phyloP scores from a whole-genome alignment of 495 filamentous ascomycete genomes.

The Parathielavia appendiculata region DNA sequence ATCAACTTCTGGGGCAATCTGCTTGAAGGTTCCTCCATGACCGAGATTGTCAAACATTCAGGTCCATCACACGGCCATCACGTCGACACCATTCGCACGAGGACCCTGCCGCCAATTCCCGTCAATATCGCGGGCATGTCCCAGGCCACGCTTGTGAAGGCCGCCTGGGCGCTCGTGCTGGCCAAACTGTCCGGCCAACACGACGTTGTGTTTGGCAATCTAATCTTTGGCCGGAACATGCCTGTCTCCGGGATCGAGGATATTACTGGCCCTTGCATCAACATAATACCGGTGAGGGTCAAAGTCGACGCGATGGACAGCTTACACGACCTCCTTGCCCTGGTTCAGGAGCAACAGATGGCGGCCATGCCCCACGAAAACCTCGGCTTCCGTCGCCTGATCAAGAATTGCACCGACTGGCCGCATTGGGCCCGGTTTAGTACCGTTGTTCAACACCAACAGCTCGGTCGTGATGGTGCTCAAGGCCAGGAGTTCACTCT shows the following conservation, averaged over 20 bases:
- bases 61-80: conserved; percentile 24
- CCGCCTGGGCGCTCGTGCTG: conserved; percentile 52
- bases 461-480: conserved; percentile 20
- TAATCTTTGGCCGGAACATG: conserved; percentile 44
- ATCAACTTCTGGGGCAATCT: conserved; percentile 30
- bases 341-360: conserved; percentile 33
- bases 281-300: conserved; percentile 49
- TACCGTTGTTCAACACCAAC: conserved; percentile 30
- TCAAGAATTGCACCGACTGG: conserved; percentile 34
- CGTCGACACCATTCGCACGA: conserved; percentile 25
- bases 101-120: conserved; percentile 25
- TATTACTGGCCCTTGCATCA: conserved; percentile 54
- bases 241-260: conserved; percentile 31
- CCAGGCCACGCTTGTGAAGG: conserved; percentile 52
- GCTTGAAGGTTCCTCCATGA: conserved; percentile 31
- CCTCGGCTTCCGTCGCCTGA: conserved; percentile 30
- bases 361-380: conserved; percentile 30
- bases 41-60: conserved; percentile 33
- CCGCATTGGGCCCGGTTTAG: conserved; percentile 35
- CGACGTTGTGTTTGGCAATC: conserved; percentile 45
- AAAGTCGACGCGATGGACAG: conserved; percentile 38
- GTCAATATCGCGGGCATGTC: conserved; percentile 36
- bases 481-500: conserved; percentile 12
- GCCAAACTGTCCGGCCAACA: conserved; percentile 46
- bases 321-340: conserved; percentile 23